A percentile compares a stretch with the other conserved stretches of the same genome.
These are phyloP conservation scores for Xylariaceae sp. DNA, from an alignment of 2,329 filamentous ascomycete species.

Conservation along the genomic window DNA sequence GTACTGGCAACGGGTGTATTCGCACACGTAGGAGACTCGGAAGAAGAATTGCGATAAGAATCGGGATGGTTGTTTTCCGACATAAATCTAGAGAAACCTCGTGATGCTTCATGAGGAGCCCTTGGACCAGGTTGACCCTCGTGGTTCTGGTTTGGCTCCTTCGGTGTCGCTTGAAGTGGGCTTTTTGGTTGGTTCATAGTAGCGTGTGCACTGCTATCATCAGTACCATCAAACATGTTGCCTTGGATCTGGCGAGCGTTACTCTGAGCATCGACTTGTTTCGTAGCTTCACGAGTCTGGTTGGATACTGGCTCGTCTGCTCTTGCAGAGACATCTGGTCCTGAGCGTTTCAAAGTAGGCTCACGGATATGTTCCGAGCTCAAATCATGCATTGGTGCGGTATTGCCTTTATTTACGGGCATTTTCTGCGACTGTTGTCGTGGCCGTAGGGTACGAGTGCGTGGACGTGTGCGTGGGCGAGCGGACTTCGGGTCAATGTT, in stretches of 20 bases:
- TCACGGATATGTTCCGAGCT: background rate
- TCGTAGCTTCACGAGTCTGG: background rate
- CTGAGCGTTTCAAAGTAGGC: background rate
- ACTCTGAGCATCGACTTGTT: background rate
- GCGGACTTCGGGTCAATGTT: background rate
- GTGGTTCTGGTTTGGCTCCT: background rate
- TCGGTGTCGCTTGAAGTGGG: background rate
- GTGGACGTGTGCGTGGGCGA: background rate
- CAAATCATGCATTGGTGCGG: background rate
- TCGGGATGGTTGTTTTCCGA: background rate
- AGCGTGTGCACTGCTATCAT: background rate
- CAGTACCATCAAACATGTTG: background rate
- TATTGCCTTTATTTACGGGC: background rate
- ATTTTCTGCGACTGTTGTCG: background rate
- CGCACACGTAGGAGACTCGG: background rate
- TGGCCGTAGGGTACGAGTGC: background rate
- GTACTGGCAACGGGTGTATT: conserved; percentile 5
- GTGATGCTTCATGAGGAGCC: background rate
- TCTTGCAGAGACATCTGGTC: background rate
- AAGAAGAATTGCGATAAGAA: too few relatives aligned
- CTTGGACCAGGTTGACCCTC: background rate
- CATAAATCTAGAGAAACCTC: background rate
- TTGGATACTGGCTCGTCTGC: background rate
- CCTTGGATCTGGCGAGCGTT: background rate
- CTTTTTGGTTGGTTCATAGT: background rate